phyloP scores from a whole-genome alignment of 2,329 filamentous ascomycete genomes.

The Aspergillus piperis region DNA sequence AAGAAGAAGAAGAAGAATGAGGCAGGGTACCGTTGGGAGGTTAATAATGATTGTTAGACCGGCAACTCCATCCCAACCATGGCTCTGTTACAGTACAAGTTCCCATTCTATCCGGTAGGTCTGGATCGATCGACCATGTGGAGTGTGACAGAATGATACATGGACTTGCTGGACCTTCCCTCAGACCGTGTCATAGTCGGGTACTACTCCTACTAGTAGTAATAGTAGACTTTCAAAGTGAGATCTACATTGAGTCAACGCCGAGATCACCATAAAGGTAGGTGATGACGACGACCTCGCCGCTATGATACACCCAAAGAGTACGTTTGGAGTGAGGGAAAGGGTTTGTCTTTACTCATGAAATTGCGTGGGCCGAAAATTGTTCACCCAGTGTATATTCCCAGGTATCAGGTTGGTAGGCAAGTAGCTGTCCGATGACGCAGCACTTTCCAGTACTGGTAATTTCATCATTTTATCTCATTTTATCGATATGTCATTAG shows the following conservation, averaged over 20 bases:
- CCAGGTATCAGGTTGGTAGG: not conserved
- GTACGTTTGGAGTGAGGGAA: not conserved
- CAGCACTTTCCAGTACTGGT: not conserved
- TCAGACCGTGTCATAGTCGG: not conserved
- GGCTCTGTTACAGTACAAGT: conserved; percentile 31
- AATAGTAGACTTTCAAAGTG: not conserved
- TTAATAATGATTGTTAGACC: conserved; percentile 9
- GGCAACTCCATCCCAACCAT: conserved; percentile 17
- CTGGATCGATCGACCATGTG: conserved; percentile 7
- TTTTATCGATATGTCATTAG: no score
- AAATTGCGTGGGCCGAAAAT: not conserved
- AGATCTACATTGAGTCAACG: not conserved
- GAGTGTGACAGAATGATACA: conserved; percentile 24
- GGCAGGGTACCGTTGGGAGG: not conserved
- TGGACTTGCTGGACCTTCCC: conserved; percentile 7
- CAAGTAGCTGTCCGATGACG: not conserved
- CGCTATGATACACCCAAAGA: not conserved
- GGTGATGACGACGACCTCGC: not conserved
- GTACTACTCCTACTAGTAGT: not conserved
- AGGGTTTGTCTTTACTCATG: not conserved
- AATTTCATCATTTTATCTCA: not conserved
- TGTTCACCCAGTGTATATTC: not conserved
- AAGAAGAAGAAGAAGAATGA: not conserved
- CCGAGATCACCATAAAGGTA: not conserved
- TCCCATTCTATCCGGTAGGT: conserved; percentile 13